Evolutionary conservation across 2,329 filamentous ascomycete genomes (phyloP), one percentile per base, ranked within the genome.

Genomic region (Colletotrichum sansevieriae): DNA sequence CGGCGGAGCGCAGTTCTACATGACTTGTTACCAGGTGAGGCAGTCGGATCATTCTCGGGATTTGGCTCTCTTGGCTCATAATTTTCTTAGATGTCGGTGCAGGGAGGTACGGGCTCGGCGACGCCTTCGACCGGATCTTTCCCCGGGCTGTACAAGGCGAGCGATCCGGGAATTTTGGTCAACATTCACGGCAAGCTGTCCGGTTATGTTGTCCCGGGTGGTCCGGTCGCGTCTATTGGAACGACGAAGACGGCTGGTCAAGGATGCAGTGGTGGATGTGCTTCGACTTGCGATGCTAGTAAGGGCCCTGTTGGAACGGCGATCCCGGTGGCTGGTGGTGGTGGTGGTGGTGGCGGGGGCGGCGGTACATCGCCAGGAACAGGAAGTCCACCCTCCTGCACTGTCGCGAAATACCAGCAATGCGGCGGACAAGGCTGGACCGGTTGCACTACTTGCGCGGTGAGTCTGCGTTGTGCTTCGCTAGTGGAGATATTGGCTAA

Each of bases 121-220:
- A 72, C 68, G 25, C 78, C 78, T 3, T 56, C 75, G 1, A 78
- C 76, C 76, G 82, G 46, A 72, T 59, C 44, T 78, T 85, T 71
- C 84, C 84, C 1, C 80, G 82, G 0, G 83, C 83, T 39, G 0
- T 83, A 84, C 74, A 77, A 77, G 70, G 74, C 79, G 5, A 76
- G 70, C 15, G 81, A 85, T 70, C 81, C 83, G 0, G 83, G 83
- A 11, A 83, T 85, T 65, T 75, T 80, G 33, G 75, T 85, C 72
- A 83, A 84, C 74, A 85, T 85, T 70, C 83, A 85, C 74, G 73
- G 77, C 9, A 75, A 78, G 52, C 70, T 84, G 62, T 72, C 71
- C 20, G 76, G 72, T 1, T 85, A 85, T 64, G 73, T 78, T 5
- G 81, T 81, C 4, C 83, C 83, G 1, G 83, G 83, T 3, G 82